Evolutionary conservation across 2,329 filamentous ascomycete species (phyloP).

Genomic region (Boeremia exigua): DNA sequence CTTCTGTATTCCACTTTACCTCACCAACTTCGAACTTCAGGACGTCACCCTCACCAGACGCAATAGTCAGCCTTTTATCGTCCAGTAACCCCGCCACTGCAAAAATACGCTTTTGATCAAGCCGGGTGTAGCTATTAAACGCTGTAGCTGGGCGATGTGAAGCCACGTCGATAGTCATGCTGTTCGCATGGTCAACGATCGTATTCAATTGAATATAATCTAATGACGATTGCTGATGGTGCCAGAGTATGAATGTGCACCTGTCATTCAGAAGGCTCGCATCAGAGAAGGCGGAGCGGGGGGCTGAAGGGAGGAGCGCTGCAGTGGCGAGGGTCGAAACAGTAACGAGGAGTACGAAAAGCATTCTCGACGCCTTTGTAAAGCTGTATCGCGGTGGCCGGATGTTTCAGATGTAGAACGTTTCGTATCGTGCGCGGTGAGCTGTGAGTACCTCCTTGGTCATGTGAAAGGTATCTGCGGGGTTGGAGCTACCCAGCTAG

Average conservation of each 20-base stretch:
- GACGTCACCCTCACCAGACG: background rate
- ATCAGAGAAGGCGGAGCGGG: background rate
- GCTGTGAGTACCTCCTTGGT: conserved; percentile 6
- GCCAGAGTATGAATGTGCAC: conserved; percentile 28
- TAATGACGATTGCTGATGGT: conserved; percentile 16
- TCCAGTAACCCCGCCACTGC: conserved; percentile 22
- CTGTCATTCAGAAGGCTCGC: background rate
- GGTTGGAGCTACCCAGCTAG: conserved; percentile 1
- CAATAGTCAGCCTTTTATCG: conserved; percentile 9
- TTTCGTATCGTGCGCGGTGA: background rate
- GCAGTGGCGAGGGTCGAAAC: background rate
- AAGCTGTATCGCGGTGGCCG: background rate
- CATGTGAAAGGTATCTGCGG: conserved; percentile 2
- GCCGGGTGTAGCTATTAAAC: conserved; percentile 21
- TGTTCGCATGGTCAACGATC: conserved; percentile 20
- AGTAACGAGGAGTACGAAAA: background rate
- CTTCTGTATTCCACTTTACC: background rate
- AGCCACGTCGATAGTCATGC: conserved; percentile 21
- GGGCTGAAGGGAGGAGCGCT: background rate
- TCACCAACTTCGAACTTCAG: background rate
- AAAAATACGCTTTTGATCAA: conserved; percentile 11
- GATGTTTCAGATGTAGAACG: background rate
- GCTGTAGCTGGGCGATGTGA: conserved; percentile 11
- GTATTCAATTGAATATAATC: conserved; percentile 26
- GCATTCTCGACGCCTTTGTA: background rate